phyloP scores from a whole-genome alignment of 495 filamentous ascomycete genomes.

The Hyaloscypha hepaticicola region DNA sequence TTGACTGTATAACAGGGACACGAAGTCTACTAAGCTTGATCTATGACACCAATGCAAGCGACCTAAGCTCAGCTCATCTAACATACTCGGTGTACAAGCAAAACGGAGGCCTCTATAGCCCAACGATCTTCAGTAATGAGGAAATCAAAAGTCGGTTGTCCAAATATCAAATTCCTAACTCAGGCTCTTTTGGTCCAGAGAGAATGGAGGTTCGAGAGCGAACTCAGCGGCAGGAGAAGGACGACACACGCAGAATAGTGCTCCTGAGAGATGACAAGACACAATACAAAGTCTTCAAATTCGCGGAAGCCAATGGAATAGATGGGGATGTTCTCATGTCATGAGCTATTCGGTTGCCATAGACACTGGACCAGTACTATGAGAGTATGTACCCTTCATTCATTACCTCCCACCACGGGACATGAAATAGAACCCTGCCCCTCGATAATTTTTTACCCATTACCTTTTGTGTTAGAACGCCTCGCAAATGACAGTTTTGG shows the following conservation, averaged over 20 bases:
- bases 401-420: background rate
- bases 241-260: constrained; percentile 42
- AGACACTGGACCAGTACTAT: background rate
- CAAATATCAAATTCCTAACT: constrained; percentile 31
- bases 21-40: background rate
- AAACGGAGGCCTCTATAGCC: constrained; percentile 24
- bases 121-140: constrained; percentile 27
- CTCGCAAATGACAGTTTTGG: background rate
- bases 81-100: constrained; percentile 25
- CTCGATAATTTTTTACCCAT: background rate
- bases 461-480: background rate
- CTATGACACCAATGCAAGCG: background rate
- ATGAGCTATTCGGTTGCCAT: background rate
- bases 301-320: background rate
- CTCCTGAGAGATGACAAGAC: constrained; percentile 44
- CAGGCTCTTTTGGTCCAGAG: constrained; percentile 40
- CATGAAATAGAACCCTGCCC: background rate
- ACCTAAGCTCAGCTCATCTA: constrained; percentile 18
- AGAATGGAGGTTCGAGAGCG: constrained; percentile 45
- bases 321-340: constrained; percentile 30
- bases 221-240: constrained; percentile 30
- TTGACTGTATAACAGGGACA: constrained; percentile 15
- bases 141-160: constrained; percentile 16
- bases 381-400: background rate
- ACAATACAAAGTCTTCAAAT: constrained; percentile 40